Evolutionary conservation across 2,329 filamentous ascomycete genomes (phyloP), one percentile per base, ranked within the genome.

Genomic region (Rhynchosporium graminicola): DNA sequence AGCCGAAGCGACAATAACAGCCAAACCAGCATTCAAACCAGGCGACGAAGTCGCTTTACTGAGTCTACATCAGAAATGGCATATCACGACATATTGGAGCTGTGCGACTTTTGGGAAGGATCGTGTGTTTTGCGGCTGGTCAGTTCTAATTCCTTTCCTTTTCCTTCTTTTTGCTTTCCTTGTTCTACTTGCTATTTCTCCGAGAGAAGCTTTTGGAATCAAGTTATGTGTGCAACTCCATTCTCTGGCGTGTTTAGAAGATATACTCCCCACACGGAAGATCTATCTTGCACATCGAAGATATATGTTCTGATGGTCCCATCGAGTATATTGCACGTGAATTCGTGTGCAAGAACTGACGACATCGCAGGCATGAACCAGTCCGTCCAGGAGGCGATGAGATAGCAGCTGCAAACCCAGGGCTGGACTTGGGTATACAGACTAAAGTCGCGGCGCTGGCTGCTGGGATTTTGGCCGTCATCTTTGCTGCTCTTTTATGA

Each of bases 11-110:
- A 28, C 42, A 15, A 67, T 68, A 28, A 71, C 69, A 6, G 62
- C 69, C 2, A 59, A 29, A 29, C 31, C 43, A 13, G 61, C 61
- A 3, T 60, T 67, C 62, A 26, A 52, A 33, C 47, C 47, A 2
- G 46, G 52, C n/a, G 40, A 63, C 46, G 38, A 55, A 33, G 9
- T 57, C n/a, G 28, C 55, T 26, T 26, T 56, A 9, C 15, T 56
- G 13, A 26, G 43, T 15, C 47, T 71, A 4, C 54, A 66, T 56
- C 60, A 67, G 61, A 73, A 72, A 61, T 73, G 68, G 66, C 71
- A 74, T 66, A 42, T 68, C n/a, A 72, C 68, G 3, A 73, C 72
- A 2, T 73, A 67, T 57, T 71, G 61, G 51, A 69, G 66, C n/a
- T 73, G 71, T 62, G 59, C 70, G 51, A 69, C 68, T 7, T 56